phyloP scores from a whole-genome alignment of 768 basidiomycete genomes.

The Psilocybe tampanensis region DNA sequence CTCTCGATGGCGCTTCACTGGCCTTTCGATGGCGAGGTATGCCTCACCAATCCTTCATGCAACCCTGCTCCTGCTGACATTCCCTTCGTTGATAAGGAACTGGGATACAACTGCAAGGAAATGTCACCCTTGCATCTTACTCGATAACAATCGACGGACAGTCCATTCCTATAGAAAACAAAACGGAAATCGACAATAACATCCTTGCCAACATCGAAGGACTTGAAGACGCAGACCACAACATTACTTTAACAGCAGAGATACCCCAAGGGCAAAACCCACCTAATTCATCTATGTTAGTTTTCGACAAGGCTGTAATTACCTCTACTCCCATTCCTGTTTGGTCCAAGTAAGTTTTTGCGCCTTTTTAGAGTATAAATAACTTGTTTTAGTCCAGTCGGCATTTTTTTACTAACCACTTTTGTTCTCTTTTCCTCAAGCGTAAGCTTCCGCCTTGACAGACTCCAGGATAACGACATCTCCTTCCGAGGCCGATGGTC shows the following conservation, averaged over 20 bases:
- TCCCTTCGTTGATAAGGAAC: constrained; percentile 47
- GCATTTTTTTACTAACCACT: constrained; percentile 9
- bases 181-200: constrained; percentile 29
- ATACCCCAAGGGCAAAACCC: constrained; percentile 28
- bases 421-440: constrained; percentile 20
- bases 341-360: constrained; percentile 34
- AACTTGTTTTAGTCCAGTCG: constrained; percentile 3
- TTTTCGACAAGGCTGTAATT: constrained; percentile 61
- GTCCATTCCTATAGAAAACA: constrained; percentile 16
- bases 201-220: constrained; percentile 52
- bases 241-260: constrained; percentile 53
- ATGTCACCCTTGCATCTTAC: constrained; percentile 46
- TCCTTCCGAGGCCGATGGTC: constrained; percentile 62
- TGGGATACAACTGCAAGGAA: constrained; percentile 62
- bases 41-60: constrained; percentile 18
- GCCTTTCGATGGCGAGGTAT: constrained; percentile 64
- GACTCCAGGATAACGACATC: constrained; percentile 47
- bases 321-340: constrained; percentile 36
- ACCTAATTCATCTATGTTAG: constrained; percentile 40
- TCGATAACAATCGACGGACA: constrained; percentile 55
- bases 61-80: not conserved
- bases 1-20: constrained; percentile 56
- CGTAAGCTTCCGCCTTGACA: constrained; percentile 34
- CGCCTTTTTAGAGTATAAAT: not conserved
- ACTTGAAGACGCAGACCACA: constrained; percentile 53